Evolutionary conservation across 176 grass and related monocot genomes (phyloP), one percentile per base, ranked within the genome.

Genomic region (Carex littledalei): DNA sequence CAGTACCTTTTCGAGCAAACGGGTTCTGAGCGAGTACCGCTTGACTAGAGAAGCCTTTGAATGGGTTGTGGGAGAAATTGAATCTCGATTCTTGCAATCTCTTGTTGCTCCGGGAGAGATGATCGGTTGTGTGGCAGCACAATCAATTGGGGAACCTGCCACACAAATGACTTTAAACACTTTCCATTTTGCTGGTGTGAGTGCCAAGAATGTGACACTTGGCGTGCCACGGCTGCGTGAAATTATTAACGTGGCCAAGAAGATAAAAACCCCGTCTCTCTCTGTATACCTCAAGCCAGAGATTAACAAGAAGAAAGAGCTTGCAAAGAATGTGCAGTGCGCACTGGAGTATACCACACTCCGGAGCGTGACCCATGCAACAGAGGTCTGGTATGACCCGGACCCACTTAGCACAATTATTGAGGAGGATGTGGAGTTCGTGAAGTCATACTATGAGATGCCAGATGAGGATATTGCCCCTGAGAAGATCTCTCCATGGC

Each of bases 161-260:
- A 95, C 93, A 71, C 96, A 99, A 85, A 99, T 99, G 96, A 95
- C 96, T 9, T 78, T 92, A 49, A 95, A 99, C 87, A 99, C 91
- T 61, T 99, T 99, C 84, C 96, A 99, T 71, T 99, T 92, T 95
- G 96, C 93, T 92, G 93, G 96, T 99, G 96, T 99, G 45, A 99
- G 96, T 87, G 96, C 93, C 34, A 99, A 99, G 91, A 99, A 99
- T 81, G 96, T 99, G 41, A 99, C 96, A 78, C 96, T 99, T 92
- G 91, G 96, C 39, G 96, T 99, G 90, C 96, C 96, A 39, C 89
- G 96, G 85, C 83, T 99, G 85, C 92, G 93, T 63, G 96, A 99
- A 83, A 99, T 99, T 85, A 99, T 95, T 78, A 99, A 99, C n/a
- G 96, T 95, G 47, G 96, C 96, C 81, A 99, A 99, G 88, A 99